phyloP scores from a whole-genome alignment of 495 filamentous ascomycete genomes.

The Stereocaulon alpinum region DNA sequence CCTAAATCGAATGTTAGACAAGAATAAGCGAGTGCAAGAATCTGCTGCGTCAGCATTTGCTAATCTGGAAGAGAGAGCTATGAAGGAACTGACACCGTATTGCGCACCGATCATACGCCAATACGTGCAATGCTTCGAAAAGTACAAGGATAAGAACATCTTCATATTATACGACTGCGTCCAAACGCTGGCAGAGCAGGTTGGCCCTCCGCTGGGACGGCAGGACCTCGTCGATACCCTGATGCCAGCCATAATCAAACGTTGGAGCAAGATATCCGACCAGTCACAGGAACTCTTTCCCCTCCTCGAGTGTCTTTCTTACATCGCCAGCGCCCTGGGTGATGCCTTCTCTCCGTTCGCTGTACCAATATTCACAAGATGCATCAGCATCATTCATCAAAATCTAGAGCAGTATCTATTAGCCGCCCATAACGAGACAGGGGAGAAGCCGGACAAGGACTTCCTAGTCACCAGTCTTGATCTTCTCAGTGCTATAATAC shows the following conservation, averaged over 20 bases:
- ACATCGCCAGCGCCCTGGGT: slow-evolving; percentile 79
- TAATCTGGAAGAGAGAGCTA: slow-evolving; percentile 88
- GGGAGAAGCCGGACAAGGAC: slow-evolving; percentile 89
- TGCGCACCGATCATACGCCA: slow-evolving; percentile 84
- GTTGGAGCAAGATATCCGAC: slow-evolving; percentile 81
- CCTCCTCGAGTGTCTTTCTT: slow-evolving; percentile 87
- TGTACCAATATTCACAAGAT: slow-evolving; percentile 70
- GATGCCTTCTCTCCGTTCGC: slow-evolving; percentile 76
- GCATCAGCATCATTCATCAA: slow-evolving; percentile 79
- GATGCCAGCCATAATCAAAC: slow-evolving; percentile 87
- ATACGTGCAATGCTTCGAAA: slow-evolving; percentile 81
- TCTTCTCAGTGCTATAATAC: slow-evolving; percentile 85
- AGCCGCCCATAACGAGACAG: slow-evolving; percentile 48
- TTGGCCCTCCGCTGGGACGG: slow-evolving; percentile 65
- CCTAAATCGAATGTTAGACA: slow-evolving; percentile 84
- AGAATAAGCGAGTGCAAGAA: slow-evolving; percentile 96
- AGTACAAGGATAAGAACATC: slow-evolving; percentile 98
- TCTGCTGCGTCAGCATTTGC: slow-evolving; percentile 94
- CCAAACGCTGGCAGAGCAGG: slow-evolving; percentile 89
- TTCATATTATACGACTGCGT: slow-evolving; percentile 98
- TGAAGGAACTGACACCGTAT: slow-evolving; percentile 67
- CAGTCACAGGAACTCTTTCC: slow-evolving; percentile 91
- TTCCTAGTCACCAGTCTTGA: slow-evolving; percentile 96
- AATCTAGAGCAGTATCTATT: slow-evolving; percentile 70
- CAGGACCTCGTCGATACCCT: slow-evolving; percentile 71